Evolutionary conservation across 371 early-diverging fungal genomes (phyloP).

Genomic region (Umbelopsis sp.): DNA sequence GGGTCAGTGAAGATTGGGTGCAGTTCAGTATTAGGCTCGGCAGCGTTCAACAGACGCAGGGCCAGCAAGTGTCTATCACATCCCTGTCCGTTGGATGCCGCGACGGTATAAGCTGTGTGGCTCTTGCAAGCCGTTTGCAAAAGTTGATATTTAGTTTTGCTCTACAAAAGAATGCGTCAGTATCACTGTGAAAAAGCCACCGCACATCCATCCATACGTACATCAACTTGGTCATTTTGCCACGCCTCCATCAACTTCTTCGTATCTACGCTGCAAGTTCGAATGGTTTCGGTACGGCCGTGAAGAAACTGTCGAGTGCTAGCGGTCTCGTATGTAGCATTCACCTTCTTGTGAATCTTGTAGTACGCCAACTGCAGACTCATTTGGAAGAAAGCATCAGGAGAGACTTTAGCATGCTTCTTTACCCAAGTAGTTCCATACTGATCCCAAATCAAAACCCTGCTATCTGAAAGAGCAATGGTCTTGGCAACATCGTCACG

Average conservation of each 20-base stretch:
- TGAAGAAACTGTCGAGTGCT: slow-evolving; percentile 76
- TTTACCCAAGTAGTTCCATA: slow-evolving; percentile 60
- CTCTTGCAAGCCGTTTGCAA: slow-evolving; percentile 63
- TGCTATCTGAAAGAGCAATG: slow-evolving; percentile 11
- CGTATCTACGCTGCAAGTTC: slow-evolving; percentile 70
- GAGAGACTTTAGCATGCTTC: slow-evolving; percentile 68
- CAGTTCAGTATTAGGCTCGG: slow-evolving; percentile 38
- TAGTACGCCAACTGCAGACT: slow-evolving; percentile 83
- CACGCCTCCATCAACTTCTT: slow-evolving; percentile 70
- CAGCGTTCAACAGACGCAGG: slow-evolving; percentile 59
- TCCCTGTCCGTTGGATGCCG: slow-evolving; percentile 77
- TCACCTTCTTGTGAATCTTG: slow-evolving; percentile 64
- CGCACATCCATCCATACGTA: slow-evolving; percentile 18
- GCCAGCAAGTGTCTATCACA: slow-evolving; percentile 88
- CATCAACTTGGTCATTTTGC: slow-evolving; percentile 36
- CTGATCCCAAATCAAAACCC: slow-evolving; percentile 21
- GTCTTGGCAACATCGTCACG: slow-evolving; percentile 47
- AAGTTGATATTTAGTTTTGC: slow-evolving; percentile 13
- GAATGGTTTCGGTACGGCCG: slow-evolving; percentile 89
- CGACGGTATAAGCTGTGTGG: slow-evolving; percentile 68
- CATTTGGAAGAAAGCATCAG: slow-evolving; percentile 91
- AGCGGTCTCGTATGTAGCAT: slow-evolving; percentile 85
- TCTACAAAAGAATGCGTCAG: neutral
- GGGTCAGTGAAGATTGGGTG: slow-evolving; percentile 80
- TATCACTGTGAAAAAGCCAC: neutral